phyloP scores from a whole-genome alignment of 2,329 filamentous ascomycete genomes.

The Eutypella sp. region DNA sequence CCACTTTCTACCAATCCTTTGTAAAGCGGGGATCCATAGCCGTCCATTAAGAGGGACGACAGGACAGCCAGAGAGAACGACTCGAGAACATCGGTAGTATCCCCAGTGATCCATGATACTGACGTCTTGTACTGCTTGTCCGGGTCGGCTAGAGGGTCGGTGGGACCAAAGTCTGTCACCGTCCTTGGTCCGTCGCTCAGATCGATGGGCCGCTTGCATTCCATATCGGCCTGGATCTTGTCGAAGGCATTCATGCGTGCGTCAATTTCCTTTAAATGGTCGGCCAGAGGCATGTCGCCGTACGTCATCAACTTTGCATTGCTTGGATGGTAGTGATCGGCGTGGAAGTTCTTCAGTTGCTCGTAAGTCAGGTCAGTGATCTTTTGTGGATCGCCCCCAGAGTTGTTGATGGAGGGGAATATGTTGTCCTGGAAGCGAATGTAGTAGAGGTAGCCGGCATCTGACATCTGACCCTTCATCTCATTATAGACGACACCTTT shows the following conservation, averaged over 20 bases:
- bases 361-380: slow-evolving; percentile 94
- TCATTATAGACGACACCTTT: slow-evolving; percentile 99
- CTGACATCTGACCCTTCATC: slow-evolving; percentile 99
- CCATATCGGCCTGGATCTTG: slow-evolving; percentile 61
- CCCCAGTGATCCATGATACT: slow-evolving; percentile 84
- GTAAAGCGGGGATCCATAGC: slow-evolving; percentile 92
- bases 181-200: slow-evolving; percentile 61
- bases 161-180: slow-evolving; percentile 71
- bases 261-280: slow-evolving; percentile 77
- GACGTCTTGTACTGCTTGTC: slow-evolving; percentile 93
- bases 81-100: slow-evolving; percentile 77
- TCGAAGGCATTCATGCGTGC: slow-evolving; percentile 69
- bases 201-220: slow-evolving; percentile 72
- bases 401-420: slow-evolving; percentile 92
- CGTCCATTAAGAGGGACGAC: slow-evolving; percentile 81
- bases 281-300: slow-evolving; percentile 79
- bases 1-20: slow-evolving; percentile 82
- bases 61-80: slow-evolving; percentile 82
- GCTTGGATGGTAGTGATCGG: slow-evolving; percentile 92
- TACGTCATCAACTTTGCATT: slow-evolving; percentile 97
- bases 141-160: slow-evolving; percentile 79
- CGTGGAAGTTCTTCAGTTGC: slow-evolving; percentile 82
- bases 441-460: slow-evolving; percentile 93
- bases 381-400: slow-evolving; percentile 90
- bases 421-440: slow-evolving; percentile 93